Evolutionary conservation across 2,329 filamentous ascomycete species (phyloP).

Genomic region (Dothideomycetidae sp.): DNA sequence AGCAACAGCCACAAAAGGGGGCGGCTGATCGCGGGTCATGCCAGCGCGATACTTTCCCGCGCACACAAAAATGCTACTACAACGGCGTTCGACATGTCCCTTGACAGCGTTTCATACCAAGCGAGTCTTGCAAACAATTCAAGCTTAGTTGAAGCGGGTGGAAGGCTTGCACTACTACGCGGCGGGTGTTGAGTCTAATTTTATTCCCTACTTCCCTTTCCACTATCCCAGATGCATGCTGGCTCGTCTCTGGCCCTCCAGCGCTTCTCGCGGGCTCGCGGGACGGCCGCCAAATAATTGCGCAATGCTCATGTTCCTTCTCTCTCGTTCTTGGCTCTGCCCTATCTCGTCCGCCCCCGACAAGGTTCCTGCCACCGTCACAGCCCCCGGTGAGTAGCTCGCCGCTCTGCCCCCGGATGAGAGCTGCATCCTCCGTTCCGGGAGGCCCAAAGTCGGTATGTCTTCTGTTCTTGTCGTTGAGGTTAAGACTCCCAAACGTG

Average conservation of each 20-base stretch:
- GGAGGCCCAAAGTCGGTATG: constrained; percentile 6
- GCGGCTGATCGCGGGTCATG: too few relatives aligned
- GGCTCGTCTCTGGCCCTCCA: not conserved
- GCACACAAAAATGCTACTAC: too few relatives aligned
- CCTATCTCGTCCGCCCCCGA: not conserved
- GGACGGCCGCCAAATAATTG: not conserved
- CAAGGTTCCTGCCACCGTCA: not conserved
- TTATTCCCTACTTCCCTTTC: not conserved
- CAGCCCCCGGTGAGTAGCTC: constrained; percentile 6
- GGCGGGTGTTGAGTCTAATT: too few relatives aligned
- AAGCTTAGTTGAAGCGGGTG: too few relatives aligned
- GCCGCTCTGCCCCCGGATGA: not conserved
- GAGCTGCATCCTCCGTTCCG: constrained; percentile 5
- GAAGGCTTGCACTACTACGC: too few relatives aligned
- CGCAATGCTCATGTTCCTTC: not conserved
- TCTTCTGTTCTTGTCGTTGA: constrained; percentile 7
- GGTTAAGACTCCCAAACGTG: constrained; percentile 11
- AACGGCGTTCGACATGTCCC: too few relatives aligned
- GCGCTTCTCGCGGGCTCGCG: constrained; percentile 5
- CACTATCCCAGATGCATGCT: constrained; percentile 1
- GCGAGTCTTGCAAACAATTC: too few relatives aligned
- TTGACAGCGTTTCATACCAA: too few relatives aligned
- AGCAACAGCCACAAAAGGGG: too few relatives aligned
- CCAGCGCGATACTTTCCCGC: too few relatives aligned
- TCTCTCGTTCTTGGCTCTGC: not conserved